Base-by-base conservation (phyloP, 2,329 filamentous ascomycete species). In the Botryosphaeria dothidea region DNA sequence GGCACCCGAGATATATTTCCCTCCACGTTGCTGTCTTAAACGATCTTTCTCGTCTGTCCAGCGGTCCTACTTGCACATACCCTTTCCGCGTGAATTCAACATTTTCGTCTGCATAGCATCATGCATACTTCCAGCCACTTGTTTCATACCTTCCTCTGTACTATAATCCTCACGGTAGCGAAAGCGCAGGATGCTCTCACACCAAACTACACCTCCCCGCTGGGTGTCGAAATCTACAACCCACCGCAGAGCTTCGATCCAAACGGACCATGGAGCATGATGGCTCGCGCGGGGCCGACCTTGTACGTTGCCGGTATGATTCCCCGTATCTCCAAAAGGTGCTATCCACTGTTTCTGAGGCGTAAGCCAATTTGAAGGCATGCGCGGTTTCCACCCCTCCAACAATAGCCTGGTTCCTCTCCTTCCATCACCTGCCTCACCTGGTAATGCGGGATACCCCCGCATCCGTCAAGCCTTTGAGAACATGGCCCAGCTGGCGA, bases 381-480 rank as follows among this genome's bases (percentile, higher is more conserved):
- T 76, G 71, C 71, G 74, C 25, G 75, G 74, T 7, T 74, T 77
- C 63, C 69, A 72, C 62, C 73, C 70, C 2, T 66, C 66, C 15
- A 75, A 76, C 41, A 71, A 69, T 54, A 75, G 71, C 2, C 68
- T 77, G 2, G 73, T 71, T 0, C 71, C 73, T 1, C 48, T 41
- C 9, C 9, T 41, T 11, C 15, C 38, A 13, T 15, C 45, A 7
- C 8, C 45, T n/a, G 3, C 19, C 19, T 25, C 45, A 3, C 9
- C 9, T 8, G 9, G 19, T 11, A 19, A 2, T 19, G 67, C 69
- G 1, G 73, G 73, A 3, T 64, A 71, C 13, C 67, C 68, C 4
- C 72, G 73, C 6, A 67, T 77, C n/a, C 71, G 71, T 21, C 73
- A 72, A 54, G 75, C 74, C 1, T 77, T 71, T 61, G 64, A 68